Evolutionary conservation across 176 grass and related monocot genomes (phyloP).

Genomic region (Eragrostis curvula): DNA sequence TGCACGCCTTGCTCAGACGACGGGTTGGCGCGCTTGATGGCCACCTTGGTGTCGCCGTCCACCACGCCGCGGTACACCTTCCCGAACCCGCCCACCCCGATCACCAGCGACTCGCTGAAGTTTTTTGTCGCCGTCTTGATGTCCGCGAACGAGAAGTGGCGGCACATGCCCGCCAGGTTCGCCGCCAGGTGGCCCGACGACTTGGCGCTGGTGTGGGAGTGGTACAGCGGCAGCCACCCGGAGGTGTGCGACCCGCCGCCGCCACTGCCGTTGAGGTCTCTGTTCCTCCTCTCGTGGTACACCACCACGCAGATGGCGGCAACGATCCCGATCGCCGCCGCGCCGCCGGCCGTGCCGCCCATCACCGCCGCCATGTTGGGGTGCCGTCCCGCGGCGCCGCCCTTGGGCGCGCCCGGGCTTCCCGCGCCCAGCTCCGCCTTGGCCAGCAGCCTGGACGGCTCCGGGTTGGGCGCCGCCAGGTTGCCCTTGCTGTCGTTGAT

Average conservation of each 20-base stretch:
- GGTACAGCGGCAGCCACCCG: conserved; percentile 76
- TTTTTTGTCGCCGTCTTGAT: conserved; percentile 77
- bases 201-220: conserved; percentile 70
- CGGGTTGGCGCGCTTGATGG: conserved; percentile 83
- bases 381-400: background rate
- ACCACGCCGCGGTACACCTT: conserved; percentile 78
- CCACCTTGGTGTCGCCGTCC: conserved; percentile 66
- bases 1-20: conserved; percentile 77
- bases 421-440: conserved; percentile 50
- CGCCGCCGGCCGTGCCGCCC: conserved; percentile 61
- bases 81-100: conserved; percentile 89
- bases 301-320: conserved; percentile 52
- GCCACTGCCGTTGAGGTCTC: background rate
- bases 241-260: conserved; percentile 59
- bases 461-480: conserved; percentile 63
- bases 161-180: conserved; percentile 74
- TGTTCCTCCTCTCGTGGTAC: conserved; percentile 56
- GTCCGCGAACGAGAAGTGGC: conserved; percentile 79
- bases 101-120: conserved; percentile 72
- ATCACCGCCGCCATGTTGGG: conserved; percentile 39
- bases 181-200: conserved; percentile 66
- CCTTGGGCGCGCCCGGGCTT: background rate
- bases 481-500: conserved; percentile 54
- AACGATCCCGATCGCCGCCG: conserved; percentile 52
- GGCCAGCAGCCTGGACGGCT: conserved; percentile 61